Conservation (phyloP, 2,329 filamentous ascomycete genomes). For the Botrytis aclada region DNA sequence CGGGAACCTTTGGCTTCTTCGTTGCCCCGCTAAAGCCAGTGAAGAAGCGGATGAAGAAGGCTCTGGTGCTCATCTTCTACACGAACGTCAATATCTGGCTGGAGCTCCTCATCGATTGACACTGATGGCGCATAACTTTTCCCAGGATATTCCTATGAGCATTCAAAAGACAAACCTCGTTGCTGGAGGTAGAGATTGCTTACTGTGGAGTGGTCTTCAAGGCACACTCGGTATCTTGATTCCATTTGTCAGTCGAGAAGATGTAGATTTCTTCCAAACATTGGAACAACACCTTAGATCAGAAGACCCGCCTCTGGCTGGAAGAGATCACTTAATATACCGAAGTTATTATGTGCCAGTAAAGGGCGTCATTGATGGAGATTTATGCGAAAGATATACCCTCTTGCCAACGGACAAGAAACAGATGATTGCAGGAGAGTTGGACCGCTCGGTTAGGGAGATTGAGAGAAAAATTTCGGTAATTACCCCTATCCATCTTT, state of each 20-base stretch:
- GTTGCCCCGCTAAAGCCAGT: constrained; percentile 80
- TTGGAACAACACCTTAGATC: constrained; percentile 83
- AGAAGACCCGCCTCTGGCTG: constrained; percentile 84
- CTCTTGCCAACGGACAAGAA: constrained; percentile 84
- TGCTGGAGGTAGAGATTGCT: constrained; percentile 83
- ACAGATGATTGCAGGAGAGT: constrained; percentile 87
- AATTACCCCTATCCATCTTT: constrained; percentile 33
- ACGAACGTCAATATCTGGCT: constrained; percentile 85
- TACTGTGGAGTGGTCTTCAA: constrained; percentile 92
- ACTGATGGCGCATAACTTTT: constrained; percentile 83
- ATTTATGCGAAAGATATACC: constrained; percentile 89
- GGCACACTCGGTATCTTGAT: constrained; percentile 92
- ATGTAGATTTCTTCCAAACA: constrained; percentile 96
- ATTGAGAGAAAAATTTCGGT: constrained; percentile 93
- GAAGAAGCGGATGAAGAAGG: constrained; percentile 90
- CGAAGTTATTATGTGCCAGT: constrained; percentile 93
- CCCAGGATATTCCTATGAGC: constrained; percentile 87
- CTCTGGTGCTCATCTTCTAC: constrained; percentile 83
- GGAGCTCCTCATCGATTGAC: constrained; percentile 82
- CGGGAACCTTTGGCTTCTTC: constrained; percentile 90
- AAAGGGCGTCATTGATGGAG: constrained; percentile 95
- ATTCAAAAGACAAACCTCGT: constrained; percentile 87
- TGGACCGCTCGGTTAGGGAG: constrained; percentile 86
- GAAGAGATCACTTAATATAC: constrained; percentile 93
- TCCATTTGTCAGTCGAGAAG: constrained; percentile 86